These are phyloP conservation scores for Gaeumannomyces sp. DNA, from an alignment of 2,329 filamentous ascomycete species.

Conservation along the genomic window DNA sequence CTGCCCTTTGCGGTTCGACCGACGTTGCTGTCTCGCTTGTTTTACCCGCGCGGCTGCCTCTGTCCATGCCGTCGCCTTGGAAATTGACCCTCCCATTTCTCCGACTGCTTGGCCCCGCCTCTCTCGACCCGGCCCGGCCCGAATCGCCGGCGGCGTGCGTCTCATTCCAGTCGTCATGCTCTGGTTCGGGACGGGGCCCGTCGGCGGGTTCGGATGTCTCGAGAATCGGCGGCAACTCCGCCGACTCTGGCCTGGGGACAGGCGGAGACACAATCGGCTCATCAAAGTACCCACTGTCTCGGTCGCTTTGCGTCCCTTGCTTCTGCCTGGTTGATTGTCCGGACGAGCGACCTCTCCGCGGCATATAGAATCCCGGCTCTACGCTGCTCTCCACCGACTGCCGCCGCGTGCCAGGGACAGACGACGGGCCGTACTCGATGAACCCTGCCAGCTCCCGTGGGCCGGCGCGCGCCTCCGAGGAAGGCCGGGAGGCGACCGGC, in stretches of 20 bases:
- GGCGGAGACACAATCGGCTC: background rate
- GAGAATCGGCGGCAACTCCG: background rate
- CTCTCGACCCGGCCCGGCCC: no score
- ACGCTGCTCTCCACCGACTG: no score
- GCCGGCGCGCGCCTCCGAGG: background rate
- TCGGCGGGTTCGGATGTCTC: background rate
- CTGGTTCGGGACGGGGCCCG: background rate
- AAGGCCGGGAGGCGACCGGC: background rate
- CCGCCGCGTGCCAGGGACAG: background rate
- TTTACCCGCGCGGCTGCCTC: no score
- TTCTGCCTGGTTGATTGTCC: background rate
- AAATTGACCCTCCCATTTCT: no score
- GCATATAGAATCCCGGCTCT: background rate
- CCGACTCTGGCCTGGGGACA: background rate
- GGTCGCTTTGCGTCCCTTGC: background rate
- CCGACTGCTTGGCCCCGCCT: no score
- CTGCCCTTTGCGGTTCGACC: no score
- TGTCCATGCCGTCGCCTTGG: no score
- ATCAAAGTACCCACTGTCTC: background rate
- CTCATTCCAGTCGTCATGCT: no score
- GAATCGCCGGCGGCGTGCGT: no score
- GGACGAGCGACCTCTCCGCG: background rate
- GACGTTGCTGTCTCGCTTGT: no score
- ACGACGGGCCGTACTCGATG: background rate
- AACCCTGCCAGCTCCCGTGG: background rate